phyloP scores from a whole-genome alignment of 805 yeast species.

The Saccharomycopsis amapae region DNA sequence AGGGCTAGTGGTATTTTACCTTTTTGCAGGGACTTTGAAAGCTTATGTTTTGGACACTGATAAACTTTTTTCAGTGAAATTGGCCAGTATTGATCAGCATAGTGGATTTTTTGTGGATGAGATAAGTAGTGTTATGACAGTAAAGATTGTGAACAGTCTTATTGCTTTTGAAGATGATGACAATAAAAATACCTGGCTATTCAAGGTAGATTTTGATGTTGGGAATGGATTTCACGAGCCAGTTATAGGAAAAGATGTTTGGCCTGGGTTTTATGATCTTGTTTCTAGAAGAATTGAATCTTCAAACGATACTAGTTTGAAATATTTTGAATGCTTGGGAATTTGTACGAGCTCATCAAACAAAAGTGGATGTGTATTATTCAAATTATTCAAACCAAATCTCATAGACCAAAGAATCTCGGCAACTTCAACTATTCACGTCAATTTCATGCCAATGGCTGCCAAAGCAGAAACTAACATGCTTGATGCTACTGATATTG shows the following conservation, averaged over 20 bases:
- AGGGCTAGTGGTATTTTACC: no score
- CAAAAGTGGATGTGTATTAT: not conserved
- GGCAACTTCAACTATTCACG: not conserved
- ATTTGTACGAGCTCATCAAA: not conserved
- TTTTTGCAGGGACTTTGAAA: no score
- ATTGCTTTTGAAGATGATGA: not conserved
- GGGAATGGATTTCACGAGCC: not conserved
- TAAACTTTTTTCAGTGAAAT: no score
- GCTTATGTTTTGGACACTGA: no score
- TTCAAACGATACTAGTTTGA: not conserved
- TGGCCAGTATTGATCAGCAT: no score
- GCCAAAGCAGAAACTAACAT: not conserved
- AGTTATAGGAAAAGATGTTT: not conserved
- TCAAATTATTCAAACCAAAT: not conserved
- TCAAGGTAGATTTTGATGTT: not conserved
- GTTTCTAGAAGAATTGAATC: not conserved
- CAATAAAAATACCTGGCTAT: constrained; percentile 1
- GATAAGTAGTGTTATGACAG: no score
- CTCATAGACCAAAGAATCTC: not conserved
- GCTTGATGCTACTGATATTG: not conserved
- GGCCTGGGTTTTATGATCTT: not conserved
- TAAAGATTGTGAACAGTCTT: not conserved
- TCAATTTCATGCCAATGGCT: not conserved
- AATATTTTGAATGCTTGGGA: not conserved
- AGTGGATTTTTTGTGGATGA: no score